Percentiles rank a stretch among this genome's conserved stretches.
Conservation (phyloP, 2,329 filamentous ascomycete genomes). For the Pestalotiopsis fici region DNA sequence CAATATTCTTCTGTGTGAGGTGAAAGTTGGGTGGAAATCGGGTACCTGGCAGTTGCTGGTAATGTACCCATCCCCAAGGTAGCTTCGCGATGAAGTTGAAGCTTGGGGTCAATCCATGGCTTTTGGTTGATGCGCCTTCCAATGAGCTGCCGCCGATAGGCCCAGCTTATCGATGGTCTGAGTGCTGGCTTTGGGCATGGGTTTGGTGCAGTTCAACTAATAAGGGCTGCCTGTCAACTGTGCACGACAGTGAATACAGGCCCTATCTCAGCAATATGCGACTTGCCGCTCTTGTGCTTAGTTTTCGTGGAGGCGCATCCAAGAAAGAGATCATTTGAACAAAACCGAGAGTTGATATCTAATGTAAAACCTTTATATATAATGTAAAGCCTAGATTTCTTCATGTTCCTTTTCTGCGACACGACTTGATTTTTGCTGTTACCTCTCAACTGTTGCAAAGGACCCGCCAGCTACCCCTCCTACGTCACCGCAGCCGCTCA, state of each 20-base stretch:
- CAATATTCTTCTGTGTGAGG: neutral
- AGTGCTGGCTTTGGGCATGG: neutral
- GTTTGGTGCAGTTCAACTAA: neutral
- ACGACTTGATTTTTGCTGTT: neutral
- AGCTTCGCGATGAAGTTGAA: neutral
- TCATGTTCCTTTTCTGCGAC: neutral
- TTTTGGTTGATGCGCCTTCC: neutral
- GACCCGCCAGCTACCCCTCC: slow-evolving; percentile 2
- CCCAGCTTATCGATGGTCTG: neutral
- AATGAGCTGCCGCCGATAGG: neutral
- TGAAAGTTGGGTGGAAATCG: neutral
- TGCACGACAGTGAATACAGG: neutral
- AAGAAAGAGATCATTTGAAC: too few species aligned
- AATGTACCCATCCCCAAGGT: neutral
- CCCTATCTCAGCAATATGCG: too few species aligned
- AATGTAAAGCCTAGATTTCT: neutral
- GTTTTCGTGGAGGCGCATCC: too few species aligned
- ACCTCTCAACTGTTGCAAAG: neutral
- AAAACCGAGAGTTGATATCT: too few species aligned
- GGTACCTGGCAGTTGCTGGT: neutral
- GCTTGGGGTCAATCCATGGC: neutral
- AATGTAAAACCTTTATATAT: too few species aligned
- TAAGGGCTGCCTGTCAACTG: neutral
- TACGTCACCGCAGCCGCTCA: neutral
- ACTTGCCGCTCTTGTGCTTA: too few species aligned